Evolutionary conservation across 257 asterid genomes (phyloP).

Genomic region (Striga asiatica): DNA sequence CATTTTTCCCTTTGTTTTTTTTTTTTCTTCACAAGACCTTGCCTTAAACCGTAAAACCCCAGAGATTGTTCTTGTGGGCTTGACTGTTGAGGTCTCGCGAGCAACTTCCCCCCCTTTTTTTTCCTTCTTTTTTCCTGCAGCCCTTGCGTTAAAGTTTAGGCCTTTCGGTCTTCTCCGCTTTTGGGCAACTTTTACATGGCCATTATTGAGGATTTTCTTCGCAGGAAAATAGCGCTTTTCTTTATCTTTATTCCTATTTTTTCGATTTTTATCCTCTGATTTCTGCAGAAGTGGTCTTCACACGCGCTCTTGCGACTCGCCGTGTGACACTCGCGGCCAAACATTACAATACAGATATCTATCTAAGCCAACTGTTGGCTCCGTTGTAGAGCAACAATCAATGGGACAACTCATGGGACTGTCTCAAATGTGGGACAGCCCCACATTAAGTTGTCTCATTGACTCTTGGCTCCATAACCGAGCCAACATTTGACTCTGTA

Average conservation of each 20-base stretch:
- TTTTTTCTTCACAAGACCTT: not conserved
- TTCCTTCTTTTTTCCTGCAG: not conserved
- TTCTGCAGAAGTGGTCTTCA: slow-evolving; percentile 13
- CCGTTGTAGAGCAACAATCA: not conserved
- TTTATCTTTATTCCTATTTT: not conserved
- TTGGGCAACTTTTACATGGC: slow-evolving; percentile 15
- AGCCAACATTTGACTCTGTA: too few species aligned
- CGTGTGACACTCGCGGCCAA: slow-evolving; percentile 36
- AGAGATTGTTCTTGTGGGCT: slow-evolving; percentile 16
- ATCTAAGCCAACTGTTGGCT: too few species aligned
- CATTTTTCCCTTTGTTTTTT: not conserved
- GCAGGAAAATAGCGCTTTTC: not conserved
- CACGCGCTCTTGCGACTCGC: slow-evolving; percentile 31
- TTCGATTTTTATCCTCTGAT: not conserved
- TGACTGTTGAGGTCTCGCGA: slow-evolving; percentile 23
- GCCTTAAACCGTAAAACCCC: slow-evolving; percentile 19
- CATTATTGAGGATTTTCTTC: slow-evolving; percentile 5
- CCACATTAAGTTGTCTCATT: too few species aligned
- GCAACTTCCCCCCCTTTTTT: not conserved
- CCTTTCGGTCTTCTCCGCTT: not conserved
- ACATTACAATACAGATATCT: not conserved
- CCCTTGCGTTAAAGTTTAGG: not conserved
- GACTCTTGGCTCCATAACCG: too few species aligned
- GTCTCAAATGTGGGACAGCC: too few species aligned
- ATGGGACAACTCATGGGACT: too few species aligned